Base-by-base conservation (phyloP, 768 basidiomycete species). In the Pholiota microspora region DNA sequence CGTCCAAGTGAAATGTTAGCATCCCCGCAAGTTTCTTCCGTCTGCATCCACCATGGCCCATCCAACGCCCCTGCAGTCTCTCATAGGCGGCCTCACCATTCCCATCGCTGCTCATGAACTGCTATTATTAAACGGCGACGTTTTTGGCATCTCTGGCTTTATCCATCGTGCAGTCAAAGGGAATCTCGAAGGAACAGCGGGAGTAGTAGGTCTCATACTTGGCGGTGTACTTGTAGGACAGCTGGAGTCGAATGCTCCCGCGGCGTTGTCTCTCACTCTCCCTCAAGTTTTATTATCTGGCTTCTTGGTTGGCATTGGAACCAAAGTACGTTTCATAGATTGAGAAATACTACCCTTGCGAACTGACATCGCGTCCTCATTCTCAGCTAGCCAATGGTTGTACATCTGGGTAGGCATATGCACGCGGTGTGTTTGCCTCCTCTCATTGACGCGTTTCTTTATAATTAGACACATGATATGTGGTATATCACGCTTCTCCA, bases 61-160 rank as follows among this genome's bases (percentile, higher is more conserved):
- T 53, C 75, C 78, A 46, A 73, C 74, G 10, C 79, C 81, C 15
- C 60, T 82, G 24, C 73, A 76, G 46, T 82, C 84, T 16, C 73
- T 85, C 51, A 63, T 85, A 18, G 83, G 83, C 15, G 84, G 85
- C 6, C 49, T 82, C 24, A 73, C 77, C 42, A 69, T 86, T 18
- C 68, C 82, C 21, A 47, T 84, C 29, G 73, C 84, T 1, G 76
- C 78, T 2, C 79, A 85, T 59, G 66, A 77, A 13, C 69, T 85
- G 4, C 65, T 82, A 27, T 62, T 81, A 12, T 71, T 83, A 35
- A 85, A 83, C 53, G 82, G 83, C 21, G 73, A 70, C 53, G 75
- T 79, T 45, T 81, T 84, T 56, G 85, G 85, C 1, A 78, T 86
- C 49, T 85, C 83, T 23, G 83, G 83, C 15, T 84, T 85, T 58